Evolutionary conservation across 257 asterid genomes (phyloP).

Genomic region (Schizonepeta tenuifolia): DNA sequence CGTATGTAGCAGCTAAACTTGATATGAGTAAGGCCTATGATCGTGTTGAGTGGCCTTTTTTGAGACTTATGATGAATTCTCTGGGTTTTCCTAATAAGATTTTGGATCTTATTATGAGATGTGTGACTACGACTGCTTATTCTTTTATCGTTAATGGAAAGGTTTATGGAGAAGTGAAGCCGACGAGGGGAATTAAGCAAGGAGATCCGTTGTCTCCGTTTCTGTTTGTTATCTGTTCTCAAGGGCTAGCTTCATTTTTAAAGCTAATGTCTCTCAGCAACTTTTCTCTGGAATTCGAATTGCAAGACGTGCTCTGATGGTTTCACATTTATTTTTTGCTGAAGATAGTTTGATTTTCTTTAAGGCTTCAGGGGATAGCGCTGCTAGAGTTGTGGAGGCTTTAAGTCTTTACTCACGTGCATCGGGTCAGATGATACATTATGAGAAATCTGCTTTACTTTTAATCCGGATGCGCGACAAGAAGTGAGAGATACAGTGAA

Average conservation of each 20-base stretch:
- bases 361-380: no score
- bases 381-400: no score
- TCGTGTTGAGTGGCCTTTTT: not conserved
- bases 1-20: not conserved
- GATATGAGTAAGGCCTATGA: not conserved
- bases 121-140: not conserved
- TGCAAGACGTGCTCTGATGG: not conserved
- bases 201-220: not conserved
- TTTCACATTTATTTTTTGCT: not conserved
- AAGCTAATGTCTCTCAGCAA: not conserved
- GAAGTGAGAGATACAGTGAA: no score
- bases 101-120: not conserved
- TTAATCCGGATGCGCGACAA: no score
- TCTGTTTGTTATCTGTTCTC: not conserved
- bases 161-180: not conserved
- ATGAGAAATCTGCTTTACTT: no score
- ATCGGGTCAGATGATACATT: no score
- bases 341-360: not conserved
- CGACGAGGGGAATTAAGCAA: not conserved
- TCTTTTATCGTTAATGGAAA: not conserved
- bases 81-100: not conserved
- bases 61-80: not conserved
- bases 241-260: not conserved
- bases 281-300: no score
- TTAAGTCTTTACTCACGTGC: no score